phyloP scores from a whole-genome alignment of 108 stramenopile species.

The Conticribra weissflogii region DNA sequence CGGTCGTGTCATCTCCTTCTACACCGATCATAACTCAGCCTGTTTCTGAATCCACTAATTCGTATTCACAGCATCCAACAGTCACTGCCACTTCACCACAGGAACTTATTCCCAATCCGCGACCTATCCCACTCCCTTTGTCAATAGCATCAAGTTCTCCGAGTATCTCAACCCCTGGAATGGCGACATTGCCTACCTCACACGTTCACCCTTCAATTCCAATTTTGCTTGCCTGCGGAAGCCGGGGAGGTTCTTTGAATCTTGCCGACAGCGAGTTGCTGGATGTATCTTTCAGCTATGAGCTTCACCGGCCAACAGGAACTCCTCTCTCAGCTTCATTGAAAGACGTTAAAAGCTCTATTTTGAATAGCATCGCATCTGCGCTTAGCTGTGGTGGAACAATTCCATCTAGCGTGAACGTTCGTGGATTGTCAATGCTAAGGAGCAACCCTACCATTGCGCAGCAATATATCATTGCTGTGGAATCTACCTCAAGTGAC shows the following conservation, averaged over 20 bases:
- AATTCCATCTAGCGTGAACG: conserved; percentile 4
- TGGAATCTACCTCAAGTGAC: conserved; percentile 23
- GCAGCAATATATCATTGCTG: conserved; percentile 18
- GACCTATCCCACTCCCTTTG: too few relatives aligned
- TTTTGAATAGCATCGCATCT: conserved; percentile 28
- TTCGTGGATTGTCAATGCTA: conserved; percentile 1
- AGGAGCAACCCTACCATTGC: conserved; percentile 1
- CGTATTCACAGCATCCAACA: background rate
- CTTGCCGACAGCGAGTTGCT: conserved; percentile 18
- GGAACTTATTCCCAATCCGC: background rate
- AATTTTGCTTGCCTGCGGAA: conserved; percentile 8
- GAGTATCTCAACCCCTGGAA: too few relatives aligned
- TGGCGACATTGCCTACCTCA: too few relatives aligned
- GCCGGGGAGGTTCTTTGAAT: conserved; percentile 5
- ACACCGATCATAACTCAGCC: background rate
- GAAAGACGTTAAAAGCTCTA: conserved; percentile 25
- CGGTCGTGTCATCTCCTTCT: conserved; percentile 4
- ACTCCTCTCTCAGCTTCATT: conserved; percentile 13
- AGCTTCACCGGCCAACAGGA: conserved; percentile 31
- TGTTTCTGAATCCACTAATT: background rate
- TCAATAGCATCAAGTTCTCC: too few relatives aligned
- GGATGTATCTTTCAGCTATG: conserved; percentile 32
- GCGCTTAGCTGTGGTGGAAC: conserved; percentile 17
- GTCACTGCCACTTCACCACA: background rate
- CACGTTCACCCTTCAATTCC: too few relatives aligned